Evolutionary conservation across 768 basidiomycete species (phyloP).

Genomic region (Suillus paluster): DNA sequence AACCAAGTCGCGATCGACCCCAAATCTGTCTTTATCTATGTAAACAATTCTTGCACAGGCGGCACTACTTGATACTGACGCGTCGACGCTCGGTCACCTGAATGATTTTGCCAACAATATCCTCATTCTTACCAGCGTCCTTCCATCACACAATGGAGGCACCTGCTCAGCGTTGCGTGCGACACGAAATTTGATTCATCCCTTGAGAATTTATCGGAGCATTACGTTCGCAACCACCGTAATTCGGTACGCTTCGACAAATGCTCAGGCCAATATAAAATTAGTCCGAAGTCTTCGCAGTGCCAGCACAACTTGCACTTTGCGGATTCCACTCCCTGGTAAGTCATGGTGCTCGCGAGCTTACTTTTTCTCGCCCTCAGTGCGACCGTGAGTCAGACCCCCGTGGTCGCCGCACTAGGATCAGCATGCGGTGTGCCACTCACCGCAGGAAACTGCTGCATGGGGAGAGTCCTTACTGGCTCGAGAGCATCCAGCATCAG

Average conservation of each 20-base stretch:
- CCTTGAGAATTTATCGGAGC: background rate
- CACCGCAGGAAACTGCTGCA: conserved; percentile 47
- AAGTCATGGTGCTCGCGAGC: background rate
- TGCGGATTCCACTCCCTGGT: background rate
- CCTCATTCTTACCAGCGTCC: background rate
- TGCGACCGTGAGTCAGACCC: background rate
- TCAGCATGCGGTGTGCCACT: conserved; percentile 30
- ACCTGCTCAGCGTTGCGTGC: background rate
- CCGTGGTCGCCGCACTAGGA: conserved; percentile 33
- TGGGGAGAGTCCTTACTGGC: conserved; percentile 65
- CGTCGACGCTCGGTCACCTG: background rate
- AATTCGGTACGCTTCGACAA: background rate
- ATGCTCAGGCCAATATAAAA: background rate
- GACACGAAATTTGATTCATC: background rate
- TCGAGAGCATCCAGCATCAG: conserved; percentile 68
- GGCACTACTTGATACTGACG: no score
- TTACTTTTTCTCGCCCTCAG: background rate
- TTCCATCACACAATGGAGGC: background rate
- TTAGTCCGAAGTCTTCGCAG: no score
- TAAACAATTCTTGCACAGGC: background rate
- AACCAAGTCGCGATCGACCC: no score
- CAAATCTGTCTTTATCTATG: background rate
- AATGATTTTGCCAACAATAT: background rate
- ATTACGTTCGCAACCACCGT: background rate
- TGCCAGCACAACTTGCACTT: background rate